Conservation (phyloP, 2,329 filamentous ascomycete genomes). For the Colletotrichum scovillei region DNA sequence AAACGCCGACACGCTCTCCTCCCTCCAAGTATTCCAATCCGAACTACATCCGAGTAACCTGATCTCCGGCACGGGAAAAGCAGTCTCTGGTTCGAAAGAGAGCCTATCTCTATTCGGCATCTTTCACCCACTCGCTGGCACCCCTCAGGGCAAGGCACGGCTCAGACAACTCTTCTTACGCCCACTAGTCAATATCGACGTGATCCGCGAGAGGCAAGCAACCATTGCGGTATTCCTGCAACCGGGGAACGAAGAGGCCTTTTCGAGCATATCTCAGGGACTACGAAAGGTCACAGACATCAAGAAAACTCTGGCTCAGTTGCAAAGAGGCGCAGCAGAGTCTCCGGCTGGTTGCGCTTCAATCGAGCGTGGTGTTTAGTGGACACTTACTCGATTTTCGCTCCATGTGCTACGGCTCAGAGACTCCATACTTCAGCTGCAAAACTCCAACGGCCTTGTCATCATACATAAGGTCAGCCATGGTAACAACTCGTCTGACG, state of each 20-base stretch:
- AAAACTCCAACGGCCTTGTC: conserved; percentile 61
- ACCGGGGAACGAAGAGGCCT: conserved; percentile 71
- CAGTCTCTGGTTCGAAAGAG: conserved; percentile 77
- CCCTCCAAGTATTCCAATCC: conserved; percentile 85
- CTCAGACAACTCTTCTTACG: conserved; percentile 86
- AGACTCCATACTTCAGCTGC: conserved; percentile 69
- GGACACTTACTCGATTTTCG: conserved; percentile 76
- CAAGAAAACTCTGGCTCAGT: conserved; percentile 71
- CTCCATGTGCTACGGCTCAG: conserved; percentile 77
- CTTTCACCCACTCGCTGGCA: conserved; percentile 79
- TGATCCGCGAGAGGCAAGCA: conserved; percentile 78
- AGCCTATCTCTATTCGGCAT: conserved; percentile 86
- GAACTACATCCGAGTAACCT: conserved; percentile 87
- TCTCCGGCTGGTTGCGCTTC: conserved; percentile 58
- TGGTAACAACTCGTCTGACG: conserved; percentile 12
- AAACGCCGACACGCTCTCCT: conserved; percentile 81
- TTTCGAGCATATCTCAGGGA: conserved; percentile 67
- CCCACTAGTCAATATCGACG: conserved; percentile 74
- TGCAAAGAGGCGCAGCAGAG: conserved; percentile 80
- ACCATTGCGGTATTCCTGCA: conserved; percentile 75
- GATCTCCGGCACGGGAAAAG: conserved; percentile 74
- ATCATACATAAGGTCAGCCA: conserved; percentile 64
- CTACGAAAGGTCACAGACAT: conserved; percentile 83
- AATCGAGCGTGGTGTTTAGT: conserved; percentile 78
- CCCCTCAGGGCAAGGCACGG: conserved; percentile 79